These are phyloP conservation scores for Thielaviopsis populi DNA, from an alignment of 2,329 filamentous ascomycete genomes.

Conservation along the genomic window DNA sequence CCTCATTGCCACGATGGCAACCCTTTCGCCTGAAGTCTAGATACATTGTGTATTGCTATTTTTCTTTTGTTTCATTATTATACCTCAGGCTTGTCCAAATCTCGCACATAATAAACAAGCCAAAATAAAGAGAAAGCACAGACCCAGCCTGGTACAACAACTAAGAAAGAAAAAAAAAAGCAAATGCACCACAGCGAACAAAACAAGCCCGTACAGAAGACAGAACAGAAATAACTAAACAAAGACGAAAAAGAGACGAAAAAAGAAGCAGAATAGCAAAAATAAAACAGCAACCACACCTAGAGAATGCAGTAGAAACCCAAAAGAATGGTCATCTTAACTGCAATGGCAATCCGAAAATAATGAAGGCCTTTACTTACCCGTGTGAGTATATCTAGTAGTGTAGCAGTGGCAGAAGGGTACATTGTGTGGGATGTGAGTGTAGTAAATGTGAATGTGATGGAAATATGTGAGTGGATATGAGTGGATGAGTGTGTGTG, in stretches of 20 bases:
- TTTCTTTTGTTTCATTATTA: background rate
- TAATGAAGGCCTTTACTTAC: background rate
- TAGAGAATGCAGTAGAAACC: background rate
- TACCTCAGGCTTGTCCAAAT: background rate
- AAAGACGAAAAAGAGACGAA: slow-evolving; percentile 1
- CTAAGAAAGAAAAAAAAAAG: background rate
- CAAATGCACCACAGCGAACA: background rate
- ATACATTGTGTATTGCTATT: background rate
- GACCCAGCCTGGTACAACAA: background rate
- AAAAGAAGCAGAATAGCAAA: slow-evolving; percentile 1
- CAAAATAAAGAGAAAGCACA: background rate
- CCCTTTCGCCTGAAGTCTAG: background rate
- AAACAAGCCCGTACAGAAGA: background rate
- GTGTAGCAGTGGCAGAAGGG: background rate
- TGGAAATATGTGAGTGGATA: background rate
- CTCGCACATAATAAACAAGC: background rate
- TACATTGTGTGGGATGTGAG: background rate
- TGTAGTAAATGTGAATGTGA: background rate
- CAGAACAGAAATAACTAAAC: no score
- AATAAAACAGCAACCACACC: background rate
- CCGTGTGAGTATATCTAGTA: background rate
- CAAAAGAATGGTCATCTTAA: slow-evolving; percentile 14
- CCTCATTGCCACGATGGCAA: background rate
- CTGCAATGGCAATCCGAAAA: background rate
- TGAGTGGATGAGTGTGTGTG: background rate